Conservation (phyloP, 2,329 filamentous ascomycete species). For the Myriosclerotinia scirpicola region DNA sequence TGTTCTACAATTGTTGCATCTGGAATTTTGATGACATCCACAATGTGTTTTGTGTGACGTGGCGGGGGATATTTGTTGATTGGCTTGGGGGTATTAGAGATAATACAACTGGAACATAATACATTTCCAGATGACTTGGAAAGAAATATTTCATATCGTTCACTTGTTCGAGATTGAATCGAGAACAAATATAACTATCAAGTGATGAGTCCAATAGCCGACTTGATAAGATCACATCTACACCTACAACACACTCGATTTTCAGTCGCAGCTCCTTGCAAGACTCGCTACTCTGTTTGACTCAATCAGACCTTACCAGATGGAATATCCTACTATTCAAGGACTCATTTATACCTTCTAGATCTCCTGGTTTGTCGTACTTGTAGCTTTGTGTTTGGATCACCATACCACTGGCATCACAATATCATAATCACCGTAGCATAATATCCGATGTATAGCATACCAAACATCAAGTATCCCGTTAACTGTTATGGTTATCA, state of each 20-base stretch:
- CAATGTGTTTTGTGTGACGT: slow-evolving; percentile 14
- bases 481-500: not conserved
- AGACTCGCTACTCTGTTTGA: not conserved
- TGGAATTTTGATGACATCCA: slow-evolving; percentile 1
- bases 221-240: not conserved
- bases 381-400: not conserved
- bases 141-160: not conserved
- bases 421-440: not conserved
- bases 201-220: not conserved
- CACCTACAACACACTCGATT: not conserved
- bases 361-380: not conserved
- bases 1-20: slow-evolving; percentile 3
- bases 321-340: not conserved
- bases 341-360: not conserved
- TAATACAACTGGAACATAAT: not conserved
- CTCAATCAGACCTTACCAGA: not conserved
- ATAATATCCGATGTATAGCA: not conserved
- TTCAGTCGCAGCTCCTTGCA: not conserved
- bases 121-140: not conserved
- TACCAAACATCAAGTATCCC: not conserved
- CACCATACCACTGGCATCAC: not conserved
- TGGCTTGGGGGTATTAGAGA: not conserved
- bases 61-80: slow-evolving; percentile 2
- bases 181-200: not conserved
- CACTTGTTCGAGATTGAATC: not conserved